phyloP scores from a whole-genome alignment of 306 rosid genomes.

The Cucurbita ficifolia region DNA sequence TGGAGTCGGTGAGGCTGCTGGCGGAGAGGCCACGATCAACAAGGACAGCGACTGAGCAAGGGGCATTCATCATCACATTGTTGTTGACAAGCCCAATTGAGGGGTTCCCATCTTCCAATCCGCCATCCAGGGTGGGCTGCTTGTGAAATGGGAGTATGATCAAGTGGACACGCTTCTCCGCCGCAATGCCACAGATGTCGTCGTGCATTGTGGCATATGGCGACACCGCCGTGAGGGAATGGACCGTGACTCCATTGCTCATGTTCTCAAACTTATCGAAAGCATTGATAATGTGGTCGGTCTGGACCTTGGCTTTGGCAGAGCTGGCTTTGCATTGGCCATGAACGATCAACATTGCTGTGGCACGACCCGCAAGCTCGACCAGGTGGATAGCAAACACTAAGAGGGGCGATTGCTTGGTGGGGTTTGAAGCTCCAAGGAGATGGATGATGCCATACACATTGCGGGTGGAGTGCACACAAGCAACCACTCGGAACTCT shows the following conservation, averaged over 20 bases:
- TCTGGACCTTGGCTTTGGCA: background rate
- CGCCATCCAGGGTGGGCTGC: conserved; percentile 10
- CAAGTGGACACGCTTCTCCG: conserved; percentile 21
- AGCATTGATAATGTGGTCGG: background rate
- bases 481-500: conserved; percentile 23
- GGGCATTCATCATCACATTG: conserved; percentile 17
- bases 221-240: conserved; percentile 22
- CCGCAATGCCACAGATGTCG: conserved; percentile 27
- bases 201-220: conserved; percentile 30
- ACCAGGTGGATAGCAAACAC: conserved; percentile 28
- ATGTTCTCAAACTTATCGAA: conserved; percentile 11
- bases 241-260: conserved; percentile 8
- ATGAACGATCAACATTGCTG: conserved; percentile 35
- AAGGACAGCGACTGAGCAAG: conserved; percentile 18
- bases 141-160: conserved; percentile 22
- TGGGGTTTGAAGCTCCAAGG: conserved; percentile 20
- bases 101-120: conserved; percentile 13
- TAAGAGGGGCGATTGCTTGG: conserved; percentile 18
- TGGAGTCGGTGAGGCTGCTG: background rate
- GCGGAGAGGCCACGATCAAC: conserved; percentile 19
- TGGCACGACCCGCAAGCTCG: conserved; percentile 21
- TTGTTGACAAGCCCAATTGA: conserved; percentile 14
- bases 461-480: conserved; percentile 22
- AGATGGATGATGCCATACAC: conserved; percentile 20
- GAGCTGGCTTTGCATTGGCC: conserved; percentile 13